Evolutionary conservation across 73 alveolate genomes (phyloP).

Genomic region (Symbiodinium natans): DNA sequence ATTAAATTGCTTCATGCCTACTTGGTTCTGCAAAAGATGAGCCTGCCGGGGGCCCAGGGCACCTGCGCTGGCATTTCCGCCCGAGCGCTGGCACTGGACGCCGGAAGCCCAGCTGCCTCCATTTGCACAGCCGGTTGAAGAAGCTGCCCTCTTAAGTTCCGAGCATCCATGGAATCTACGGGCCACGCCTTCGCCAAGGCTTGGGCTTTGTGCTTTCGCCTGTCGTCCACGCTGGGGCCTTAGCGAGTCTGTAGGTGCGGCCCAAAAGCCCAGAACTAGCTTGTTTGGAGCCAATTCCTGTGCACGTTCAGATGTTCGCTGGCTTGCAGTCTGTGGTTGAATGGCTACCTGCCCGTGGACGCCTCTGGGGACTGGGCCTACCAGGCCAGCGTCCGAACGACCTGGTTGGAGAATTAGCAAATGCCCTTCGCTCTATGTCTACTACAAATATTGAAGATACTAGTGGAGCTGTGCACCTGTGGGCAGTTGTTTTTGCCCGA

Average conservation of each 20-base stretch:
- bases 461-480: too few relatives aligned
- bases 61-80: slow-evolving; percentile 77
- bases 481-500: too few relatives aligned
- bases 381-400: slow-evolving; percentile 78
- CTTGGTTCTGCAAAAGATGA: too few relatives aligned
- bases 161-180: too few relatives aligned
- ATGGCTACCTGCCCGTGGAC: slow-evolving; percentile 91
- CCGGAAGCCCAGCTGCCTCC: not conserved
- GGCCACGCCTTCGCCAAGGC: too few relatives aligned
- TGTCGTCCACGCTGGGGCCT: slow-evolving; percentile 53
- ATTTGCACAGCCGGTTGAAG: not conserved
- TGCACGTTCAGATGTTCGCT: not conserved
- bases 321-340: slow-evolving; percentile 49
- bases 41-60: too few relatives aligned
- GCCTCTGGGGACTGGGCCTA: slow-evolving; percentile 82
- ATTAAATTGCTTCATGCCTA: too few relatives aligned
- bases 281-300: too few relatives aligned
- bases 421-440: too few relatives aligned
- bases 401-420: too few relatives aligned
- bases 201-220: slow-evolving; percentile 81
- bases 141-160: not conserved
- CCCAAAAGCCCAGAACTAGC: not conserved
- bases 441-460: too few relatives aligned
- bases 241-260: not conserved
- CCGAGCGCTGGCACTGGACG: slow-evolving; percentile 67